These are phyloP conservation scores for Peronosclerospora sorghi DNA, from an alignment of 352 stramenopile species.

Conservation along the genomic window DNA sequence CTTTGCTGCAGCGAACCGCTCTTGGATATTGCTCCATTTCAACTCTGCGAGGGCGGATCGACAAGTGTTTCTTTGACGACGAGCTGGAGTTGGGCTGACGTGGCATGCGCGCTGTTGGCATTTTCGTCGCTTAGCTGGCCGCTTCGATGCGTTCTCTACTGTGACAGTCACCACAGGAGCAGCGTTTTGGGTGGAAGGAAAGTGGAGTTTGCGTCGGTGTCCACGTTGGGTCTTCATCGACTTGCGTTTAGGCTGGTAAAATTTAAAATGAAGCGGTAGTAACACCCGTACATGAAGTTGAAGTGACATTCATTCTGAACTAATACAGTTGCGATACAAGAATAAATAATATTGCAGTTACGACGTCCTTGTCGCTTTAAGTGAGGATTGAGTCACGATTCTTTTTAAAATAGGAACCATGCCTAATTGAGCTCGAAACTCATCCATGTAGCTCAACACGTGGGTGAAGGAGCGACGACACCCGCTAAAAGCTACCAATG, in stretches of 20 bases:
- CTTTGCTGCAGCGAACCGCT: constrained; percentile 27
- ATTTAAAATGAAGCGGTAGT: constrained; percentile 16
- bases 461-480: constrained; percentile 14
- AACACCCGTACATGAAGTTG: constrained; percentile 4
- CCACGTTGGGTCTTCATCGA: constrained; percentile 15
- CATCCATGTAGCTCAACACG: background rate
- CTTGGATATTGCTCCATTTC: constrained; percentile 26
- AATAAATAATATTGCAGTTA: background rate
- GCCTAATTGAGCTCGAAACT: background rate
- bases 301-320: constrained; percentile 20
- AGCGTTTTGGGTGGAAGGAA: constrained; percentile 6
- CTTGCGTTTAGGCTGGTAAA: constrained; percentile 11
- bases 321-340: background rate
- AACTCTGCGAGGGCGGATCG: constrained; percentile 10
- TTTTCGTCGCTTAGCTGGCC: constrained; percentile 12
- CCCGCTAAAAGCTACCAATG: constrained; percentile 28
- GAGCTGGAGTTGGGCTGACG: constrained; percentile 3
- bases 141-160: constrained; percentile 6
- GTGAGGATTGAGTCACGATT: background rate
- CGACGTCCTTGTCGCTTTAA: constrained; percentile 1
- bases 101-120: constrained; percentile 7
- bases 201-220: constrained; percentile 20
- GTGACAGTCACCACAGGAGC: constrained; percentile 8
- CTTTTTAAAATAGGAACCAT: background rate
- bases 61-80: background rate